Evolutionary conservation across 208 protist genomes (phyloP).

Genomic region (Novymonas esmeraldas): DNA sequence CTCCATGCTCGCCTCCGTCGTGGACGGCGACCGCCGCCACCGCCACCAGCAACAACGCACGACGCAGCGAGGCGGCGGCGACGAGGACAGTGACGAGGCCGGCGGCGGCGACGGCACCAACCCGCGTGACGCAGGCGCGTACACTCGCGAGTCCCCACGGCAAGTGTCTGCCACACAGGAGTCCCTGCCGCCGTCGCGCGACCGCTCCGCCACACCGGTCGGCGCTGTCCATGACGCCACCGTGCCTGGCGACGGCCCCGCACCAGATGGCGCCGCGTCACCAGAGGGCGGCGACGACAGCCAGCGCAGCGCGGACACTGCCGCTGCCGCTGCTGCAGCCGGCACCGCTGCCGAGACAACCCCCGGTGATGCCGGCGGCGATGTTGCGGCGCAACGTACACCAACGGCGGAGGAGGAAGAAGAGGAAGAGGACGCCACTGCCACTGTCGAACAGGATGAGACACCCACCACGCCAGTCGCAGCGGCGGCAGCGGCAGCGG

Average conservation of each 20-base stretch:
- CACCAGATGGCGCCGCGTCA: neutral
- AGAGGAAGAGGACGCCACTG: neutral
- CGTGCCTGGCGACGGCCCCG: neutral
- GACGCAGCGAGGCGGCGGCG: neutral
- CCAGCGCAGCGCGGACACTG: neutral
- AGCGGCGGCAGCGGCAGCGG: too few species aligned
- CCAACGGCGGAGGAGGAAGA: neutral
- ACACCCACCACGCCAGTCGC: neutral
- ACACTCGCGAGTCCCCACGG: slow-evolving; percentile 14
- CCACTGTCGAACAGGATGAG: neutral
- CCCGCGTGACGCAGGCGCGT: neutral
- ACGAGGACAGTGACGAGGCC: neutral
- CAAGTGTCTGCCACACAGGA: slow-evolving; percentile 6
- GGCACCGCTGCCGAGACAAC: neutral
- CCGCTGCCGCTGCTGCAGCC: neutral
- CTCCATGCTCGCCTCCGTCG: slow-evolving; percentile 47
- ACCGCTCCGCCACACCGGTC: neutral
- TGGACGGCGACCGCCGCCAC: slow-evolving; percentile 36
- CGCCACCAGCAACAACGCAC: slow-evolving; percentile 18
- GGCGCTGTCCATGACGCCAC: neutral
- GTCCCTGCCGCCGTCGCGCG: slow-evolving; percentile 1
- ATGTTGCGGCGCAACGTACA: neutral
- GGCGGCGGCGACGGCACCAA: neutral
- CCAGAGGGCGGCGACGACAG: too few species aligned
- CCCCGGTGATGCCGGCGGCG: neutral